Base-by-base conservation (phyloP, 345 rosid species). In the Crucihimalaya himalaica region DNA sequence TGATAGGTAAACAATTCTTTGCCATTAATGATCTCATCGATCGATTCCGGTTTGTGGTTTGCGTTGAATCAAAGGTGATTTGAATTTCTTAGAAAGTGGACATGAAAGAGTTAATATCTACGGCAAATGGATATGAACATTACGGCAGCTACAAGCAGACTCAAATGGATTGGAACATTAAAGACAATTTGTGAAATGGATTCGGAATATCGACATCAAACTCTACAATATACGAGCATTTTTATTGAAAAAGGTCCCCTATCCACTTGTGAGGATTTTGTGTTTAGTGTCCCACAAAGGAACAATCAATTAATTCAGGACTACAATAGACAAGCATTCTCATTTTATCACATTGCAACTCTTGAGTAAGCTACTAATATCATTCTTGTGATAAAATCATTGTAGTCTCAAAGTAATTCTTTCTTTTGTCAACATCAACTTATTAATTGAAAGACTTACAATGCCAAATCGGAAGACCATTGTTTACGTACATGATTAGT, bases 211-310 rank as follows among this genome's bases (percentile, higher is more conserved):
- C n/a, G 54, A 70, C 46, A 43, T 6, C 34, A 57, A 70, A 47
- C 66, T 14, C 66, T 21, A 59, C 58, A 20, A n/a, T 53, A 16
- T 32, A 10, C 32, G 43, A 42, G 5, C 31, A 31, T 42, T 31
- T 28, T 29, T 29, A 43, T 43, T 55, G 8, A 14, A 69, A 14
- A 69, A 56, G 64, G 73, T 69, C 73, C 29, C 55, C 31, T 29
- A 14, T 68, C 73, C 42, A 43, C 64, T 68, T 68, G 55, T 68
- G 53, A 68, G 6, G 43, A 29, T 56, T 43, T 66, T 43, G 31
- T 3, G 55, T 40, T 67, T 40, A 54, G 3, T 68, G 53, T 42
- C 72, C 63, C 53, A 68, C 72, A 40, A 40, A 14, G 4, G 43
- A 64, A 63, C 42, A 28, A 63, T 47, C 56, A 31, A 31, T 31